Conservation (phyloP, 2,329 filamentous ascomycete species). For the Teratosphaeria epicoccoides region DNA sequence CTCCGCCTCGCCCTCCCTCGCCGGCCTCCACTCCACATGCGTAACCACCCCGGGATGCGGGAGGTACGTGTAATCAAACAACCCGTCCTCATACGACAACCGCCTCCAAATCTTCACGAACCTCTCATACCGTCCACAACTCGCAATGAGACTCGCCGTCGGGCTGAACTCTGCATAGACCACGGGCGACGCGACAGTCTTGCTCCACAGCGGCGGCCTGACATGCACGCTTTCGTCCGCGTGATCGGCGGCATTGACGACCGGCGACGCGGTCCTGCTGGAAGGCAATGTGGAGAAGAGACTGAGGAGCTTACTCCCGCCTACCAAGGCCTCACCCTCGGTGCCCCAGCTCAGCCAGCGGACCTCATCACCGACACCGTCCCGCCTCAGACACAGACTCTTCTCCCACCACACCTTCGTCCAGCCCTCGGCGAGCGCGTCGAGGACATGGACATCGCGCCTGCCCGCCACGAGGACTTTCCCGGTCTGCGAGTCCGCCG, state of each 20-base stretch:
- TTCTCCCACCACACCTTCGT: constrained; percentile 62
- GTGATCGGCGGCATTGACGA: constrained; percentile 13
- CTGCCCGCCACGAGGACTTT: constrained; percentile 71
- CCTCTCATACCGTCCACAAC: constrained; percentile 64
- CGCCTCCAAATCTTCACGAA: constrained; percentile 90
- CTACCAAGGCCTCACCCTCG: constrained; percentile 73
- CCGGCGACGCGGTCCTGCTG: constrained; percentile 17
- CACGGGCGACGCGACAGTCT: constrained; percentile 58
- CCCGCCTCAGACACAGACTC: constrained; percentile 47
- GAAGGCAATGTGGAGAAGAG: constrained; percentile 51
- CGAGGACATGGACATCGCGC: constrained; percentile 62
- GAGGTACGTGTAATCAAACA: constrained; percentile 85
- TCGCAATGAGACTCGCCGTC: constrained; percentile 78
- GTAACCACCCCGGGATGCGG: constrained; percentile 75
- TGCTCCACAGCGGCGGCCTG: constrained; percentile 54
- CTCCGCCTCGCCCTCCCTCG: constrained; percentile 55
- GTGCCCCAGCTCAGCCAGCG: constrained; percentile 75
- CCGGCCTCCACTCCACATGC: constrained; percentile 72
- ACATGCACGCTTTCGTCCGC: constrained; percentile 34
- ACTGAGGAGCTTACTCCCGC: constrained; percentile 53
- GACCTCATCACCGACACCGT: constrained; percentile 38
- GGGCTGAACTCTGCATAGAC: constrained; percentile 72
- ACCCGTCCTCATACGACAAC: constrained; percentile 72
- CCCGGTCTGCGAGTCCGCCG: constrained; percentile 69
- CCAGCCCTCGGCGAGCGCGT: constrained; percentile 61